Percentiles rank a stretch among this genome's conserved stretches.
Conservation (phyloP, 2,329 filamentous ascomycete genomes). For the Tolypocladium sp. region DNA sequence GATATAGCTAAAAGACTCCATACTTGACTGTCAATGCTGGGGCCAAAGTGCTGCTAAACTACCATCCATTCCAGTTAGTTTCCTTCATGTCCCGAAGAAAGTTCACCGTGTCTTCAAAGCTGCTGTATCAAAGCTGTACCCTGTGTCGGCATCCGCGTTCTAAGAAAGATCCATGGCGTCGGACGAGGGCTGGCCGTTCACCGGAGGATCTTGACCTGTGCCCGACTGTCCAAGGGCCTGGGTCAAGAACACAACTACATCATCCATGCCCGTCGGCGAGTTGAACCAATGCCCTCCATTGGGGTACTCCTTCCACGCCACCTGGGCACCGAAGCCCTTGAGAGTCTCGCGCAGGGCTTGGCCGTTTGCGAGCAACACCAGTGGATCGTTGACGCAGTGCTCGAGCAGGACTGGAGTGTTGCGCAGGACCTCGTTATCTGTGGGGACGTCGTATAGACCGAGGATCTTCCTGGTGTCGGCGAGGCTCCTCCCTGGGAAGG, state of each 20-base stretch:
- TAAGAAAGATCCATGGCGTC: neutral
- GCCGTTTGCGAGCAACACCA: constrained; percentile 28
- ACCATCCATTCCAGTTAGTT: no score
- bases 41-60: no score
- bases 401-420: constrained; percentile 34
- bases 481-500: constrained; percentile 22
- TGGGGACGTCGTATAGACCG: constrained; percentile 12
- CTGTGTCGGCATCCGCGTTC: no score
- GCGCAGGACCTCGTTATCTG: constrained; percentile 20
- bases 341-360: constrained; percentile 23
- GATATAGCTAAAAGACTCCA: no score
- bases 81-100: no score
- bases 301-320: constrained; percentile 31
- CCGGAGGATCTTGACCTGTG: neutral
- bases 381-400: constrained; percentile 34
- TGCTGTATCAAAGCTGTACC: no score
- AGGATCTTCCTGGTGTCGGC: constrained; percentile 21
- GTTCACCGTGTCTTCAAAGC: no score
- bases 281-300: constrained; percentile 36
- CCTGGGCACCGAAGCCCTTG: constrained; percentile 23
- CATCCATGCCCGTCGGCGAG: constrained; percentile 31
- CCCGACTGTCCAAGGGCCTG: neutral
- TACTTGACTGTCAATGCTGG: no score
- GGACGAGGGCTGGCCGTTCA: neutral
- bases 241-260: constrained; percentile 25